Base-by-base conservation (phyloP, 176 grass and related monocot genomes). In the Neostapfia colusana region DNA sequence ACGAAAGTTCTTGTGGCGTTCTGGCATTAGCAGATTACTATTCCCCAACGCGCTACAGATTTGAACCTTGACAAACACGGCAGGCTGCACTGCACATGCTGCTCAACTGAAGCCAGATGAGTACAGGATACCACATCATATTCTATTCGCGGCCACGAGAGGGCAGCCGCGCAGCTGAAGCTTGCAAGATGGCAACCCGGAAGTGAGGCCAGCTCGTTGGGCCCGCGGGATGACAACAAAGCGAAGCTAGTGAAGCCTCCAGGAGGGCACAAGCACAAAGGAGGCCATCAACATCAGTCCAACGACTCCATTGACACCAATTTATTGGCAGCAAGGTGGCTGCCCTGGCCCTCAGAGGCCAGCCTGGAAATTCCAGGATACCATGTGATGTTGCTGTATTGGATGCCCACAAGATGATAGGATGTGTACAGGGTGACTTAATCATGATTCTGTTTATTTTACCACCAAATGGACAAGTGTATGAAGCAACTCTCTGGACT, bases 111-210 rank as follows among this genome's bases (percentile, higher is more conserved):
- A 59, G 70, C 34, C 54, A 80, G 17, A 68, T 24, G 28, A 45
- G 55, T 75, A 76, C 64, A 75, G 60, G 46, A 65, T 37, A 69
- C 41, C 71, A 75, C 41, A 31, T 81, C 58, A 69, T 63, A 53
- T 21, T 56, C n/a, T 60, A 35, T 44, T 59, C 65, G 28, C 69
- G 37, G 40, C 76, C 12, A 65, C 25, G 34, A 74, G 21, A 42
- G 34, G 36, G 57, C 39, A 70, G 18, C n/a, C n/a, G 46, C 28
- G 78, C 60, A 73, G 60, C 49, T 59, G 28, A 74, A 73, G 73
- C 66, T 82, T 49, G 79, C 85, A 82, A 87, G 78, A 77, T 82
- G 85, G 73, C 79, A 65, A 80, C 69, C 75, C 16, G 11, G n/a
- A 25, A n/a, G 45, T 46, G 48, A 34, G 50, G 56, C 70, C 79